Evolutionary conservation across 495 filamentous ascomycete species (phyloP), one percentile per base, ranked within the genome.

Genomic region (Rhypophila decipiens): DNA sequence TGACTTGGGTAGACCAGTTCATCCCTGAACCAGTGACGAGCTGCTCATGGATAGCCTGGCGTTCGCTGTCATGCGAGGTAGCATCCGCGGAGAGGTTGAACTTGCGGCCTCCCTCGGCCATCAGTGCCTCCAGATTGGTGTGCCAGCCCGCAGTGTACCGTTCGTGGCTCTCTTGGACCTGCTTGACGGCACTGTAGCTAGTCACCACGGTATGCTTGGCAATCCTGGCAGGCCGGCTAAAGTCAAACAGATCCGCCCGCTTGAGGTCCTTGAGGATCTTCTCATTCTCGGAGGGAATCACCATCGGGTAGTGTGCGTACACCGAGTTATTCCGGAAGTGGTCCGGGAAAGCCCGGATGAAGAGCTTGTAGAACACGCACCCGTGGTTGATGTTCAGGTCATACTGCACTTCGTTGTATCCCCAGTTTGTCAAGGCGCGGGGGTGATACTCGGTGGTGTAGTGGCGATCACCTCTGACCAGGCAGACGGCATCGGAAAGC

Each of bases 241-340:
- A 95, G 53, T 79, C 82, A 65, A 87, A 94, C 48, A 88, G 71
- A 27, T 83, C 71, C 43, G 78, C 85, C 39, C 80, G 75, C 39
- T 80, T 79, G n/a, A 94, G 77, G 44, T 76, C 68, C 55, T 80
- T 86, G 59, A 84, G 75, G 52, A 94, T 91, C 55, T 79, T 80
- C 34, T 70, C 64, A 54, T 86, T 93, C 63, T 93, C 88, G 3
- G 55, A 58, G 1, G 66, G 64, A 20, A 86, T 82, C 5, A 85
- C 88, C 79, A 95, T 86, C 4, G 88, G 88, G 58, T 86, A 93
- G 55, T 89, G 85, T n/a, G 87, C 87, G 50, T 93, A 94, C 48
- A 90, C 80, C 1, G 86, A 90, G 65, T 93, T 84, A 23, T 69
- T 59, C 61, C 82, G 84, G 78, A 87, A 91, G 60, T 83, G 79